Base-by-base conservation (phyloP, 768 basidiomycete species). In the Termitomyces heimii region DNA sequence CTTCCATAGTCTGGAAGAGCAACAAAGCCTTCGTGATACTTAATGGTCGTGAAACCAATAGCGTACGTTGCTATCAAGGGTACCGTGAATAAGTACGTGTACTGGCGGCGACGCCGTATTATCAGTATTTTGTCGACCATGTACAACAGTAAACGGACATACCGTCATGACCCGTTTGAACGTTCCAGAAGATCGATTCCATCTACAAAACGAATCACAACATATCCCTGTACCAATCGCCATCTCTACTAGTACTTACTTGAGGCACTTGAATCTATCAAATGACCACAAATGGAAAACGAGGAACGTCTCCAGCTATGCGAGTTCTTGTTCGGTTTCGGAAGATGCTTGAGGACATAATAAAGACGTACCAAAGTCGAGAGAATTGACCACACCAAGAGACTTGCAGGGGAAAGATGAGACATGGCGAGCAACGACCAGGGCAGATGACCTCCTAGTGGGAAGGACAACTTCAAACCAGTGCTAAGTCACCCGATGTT, bases 221-320 rank as follows among this genome's bases (percentile, higher is more conserved):
- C 26, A 48, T 29, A 31, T 9, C 18, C 16, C 18, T 44, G 24
- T 28, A 40, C 7, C 18, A 7, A 44, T 26, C 47, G 37, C 22
- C 3, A 5, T 4, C 12, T 31, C 20, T 8, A 65, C n/a, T n/a
- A n/a, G n/a, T n/a, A n/a, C 80, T 61, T 58, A 88, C 87, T 65
- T 83, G 53, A 92, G 67, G 67, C 88, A 91, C 63, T 77, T 81
- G 75, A 92, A 92, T 56, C 80, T 77, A 67, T 92, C 90, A 65
- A 88, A 92, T 5, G 85, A 84, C 85, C 87, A 92, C 52, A 92
- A 70, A 65, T 92, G 89, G 66, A 81, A 86, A 2, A 91, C 16
- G 6, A 91, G 75, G 66, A 91, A 91, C 3, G 63, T 63, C 1
- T 77, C 80, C 6, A 88, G 71, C 88, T 90, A 53, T n/a, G 5